phyloP scores from a whole-genome alignment of 257 asterid genomes.

The Nicotiana tabacum region DNA sequence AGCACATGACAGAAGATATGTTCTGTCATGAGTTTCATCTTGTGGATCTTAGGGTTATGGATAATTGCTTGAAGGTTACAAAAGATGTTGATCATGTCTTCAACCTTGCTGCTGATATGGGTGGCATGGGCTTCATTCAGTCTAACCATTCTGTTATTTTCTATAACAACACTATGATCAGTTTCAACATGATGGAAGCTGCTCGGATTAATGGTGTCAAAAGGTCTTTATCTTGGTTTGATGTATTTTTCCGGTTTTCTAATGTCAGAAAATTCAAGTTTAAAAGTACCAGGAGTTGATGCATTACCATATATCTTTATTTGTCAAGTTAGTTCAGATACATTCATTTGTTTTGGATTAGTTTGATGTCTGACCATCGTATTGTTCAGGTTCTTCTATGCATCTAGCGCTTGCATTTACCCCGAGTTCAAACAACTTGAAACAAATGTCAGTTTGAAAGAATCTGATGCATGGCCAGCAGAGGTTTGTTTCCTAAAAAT shows the following conservation, averaged over 20 bases:
- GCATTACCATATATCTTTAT: neutral
- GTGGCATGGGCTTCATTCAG: conserved; percentile 97
- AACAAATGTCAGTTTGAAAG: conserved; percentile 90
- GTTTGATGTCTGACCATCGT: neutral
- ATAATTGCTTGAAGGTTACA: conserved; percentile 81
- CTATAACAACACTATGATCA: conserved; percentile 90
- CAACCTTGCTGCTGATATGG: conserved; percentile 96
- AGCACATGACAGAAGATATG: conserved; percentile 94
- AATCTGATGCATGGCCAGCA: conserved; percentile 96
- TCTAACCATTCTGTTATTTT: conserved; percentile 89
- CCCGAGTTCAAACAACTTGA: conserved; percentile 93
- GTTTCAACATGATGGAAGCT: conserved; percentile 95
- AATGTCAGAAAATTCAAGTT: neutral
- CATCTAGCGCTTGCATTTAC: conserved; percentile 92
- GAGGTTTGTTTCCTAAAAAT: conserved; percentile 45
- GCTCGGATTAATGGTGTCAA: conserved; percentile 67
- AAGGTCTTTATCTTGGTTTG: conserved; percentile 38
- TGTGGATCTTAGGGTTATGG: conserved; percentile 91
- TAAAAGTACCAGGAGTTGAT: neutral
- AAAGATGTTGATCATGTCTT: conserved; percentile 70
- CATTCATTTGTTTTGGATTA: neutral
- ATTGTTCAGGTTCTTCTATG: conserved; percentile 69
- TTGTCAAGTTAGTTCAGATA: neutral
- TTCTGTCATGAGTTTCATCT: conserved; percentile 91
- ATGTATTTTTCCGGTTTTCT: neutral